A percentile compares a stretch with the other conserved stretches of the same genome.
Conservation (phyloP, 2,329 filamentous ascomycete species). For the Gnomoniopsis sp. region DNA sequence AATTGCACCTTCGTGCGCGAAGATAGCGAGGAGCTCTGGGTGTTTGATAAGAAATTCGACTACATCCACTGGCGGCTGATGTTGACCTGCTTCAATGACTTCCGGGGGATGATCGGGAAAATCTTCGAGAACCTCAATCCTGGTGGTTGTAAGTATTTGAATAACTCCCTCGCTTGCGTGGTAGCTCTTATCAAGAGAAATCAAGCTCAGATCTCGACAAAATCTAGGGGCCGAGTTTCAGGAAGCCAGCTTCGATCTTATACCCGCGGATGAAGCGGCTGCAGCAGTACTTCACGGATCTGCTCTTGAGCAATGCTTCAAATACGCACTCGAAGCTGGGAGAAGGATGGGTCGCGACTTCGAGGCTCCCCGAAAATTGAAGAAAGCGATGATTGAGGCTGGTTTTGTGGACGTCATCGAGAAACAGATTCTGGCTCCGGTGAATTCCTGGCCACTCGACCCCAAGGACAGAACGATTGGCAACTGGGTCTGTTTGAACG, state of each 20-base stretch:
- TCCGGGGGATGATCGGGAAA: background rate
- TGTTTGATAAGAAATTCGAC: background rate
- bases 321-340: background rate
- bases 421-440: background rate
- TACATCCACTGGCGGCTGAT: constrained; percentile 4
- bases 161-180: background rate
- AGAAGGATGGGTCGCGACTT: constrained; percentile 18
- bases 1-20: constrained; percentile 1
- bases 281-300: background rate
- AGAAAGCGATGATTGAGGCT: constrained; percentile 23
- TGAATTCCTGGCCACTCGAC: background rate
- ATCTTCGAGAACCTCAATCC: background rate
- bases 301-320: background rate
- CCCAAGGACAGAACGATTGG: background rate
- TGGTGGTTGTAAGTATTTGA: background rate
- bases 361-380: constrained; percentile 21
- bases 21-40: constrained; percentile 4
- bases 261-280: background rate
- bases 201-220: too few relatives aligned
- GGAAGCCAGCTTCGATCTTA: background rate
- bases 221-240: background rate
- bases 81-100: background rate
- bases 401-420: constrained; percentile 28
- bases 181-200: background rate
- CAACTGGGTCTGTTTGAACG: background rate